Percentiles rank a stretch among this genome's conserved stretches.
phyloP scores from a whole-genome alignment of 2,329 filamentous ascomycete genomes.

The Penicillium vulpinum region DNA sequence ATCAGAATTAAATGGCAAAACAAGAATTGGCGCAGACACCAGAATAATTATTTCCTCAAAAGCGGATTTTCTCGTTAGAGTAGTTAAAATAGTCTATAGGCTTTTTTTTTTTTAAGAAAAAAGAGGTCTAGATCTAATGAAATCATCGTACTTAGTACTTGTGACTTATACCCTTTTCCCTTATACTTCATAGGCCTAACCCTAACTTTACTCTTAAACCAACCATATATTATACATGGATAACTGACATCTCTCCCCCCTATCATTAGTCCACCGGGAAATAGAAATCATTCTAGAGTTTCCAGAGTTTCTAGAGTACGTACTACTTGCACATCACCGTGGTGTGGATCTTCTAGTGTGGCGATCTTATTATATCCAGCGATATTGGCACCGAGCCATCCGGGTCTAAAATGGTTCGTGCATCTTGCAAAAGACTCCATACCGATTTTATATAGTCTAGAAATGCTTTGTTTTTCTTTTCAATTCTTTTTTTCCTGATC shows the following conservation, averaged over 20 bases:
- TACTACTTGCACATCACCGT: slow-evolving; percentile 13
- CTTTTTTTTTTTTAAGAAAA: no score
- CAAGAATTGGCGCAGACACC: no score
- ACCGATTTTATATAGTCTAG: neutral
- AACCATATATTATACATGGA: neutral
- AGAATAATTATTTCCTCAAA: no score
- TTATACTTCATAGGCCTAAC: neutral
- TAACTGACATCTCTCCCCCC: neutral
- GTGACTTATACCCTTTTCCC: no score
- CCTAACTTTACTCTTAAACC: neutral
- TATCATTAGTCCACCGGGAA: neutral
- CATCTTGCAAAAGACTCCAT: neutral
- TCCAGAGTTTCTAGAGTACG: slow-evolving; percentile 3
- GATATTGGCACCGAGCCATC: neutral
- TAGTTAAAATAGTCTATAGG: neutral
- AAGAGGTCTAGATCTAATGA: neutral
- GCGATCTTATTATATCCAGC: slow-evolving; percentile 9
- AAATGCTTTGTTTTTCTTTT: neutral
- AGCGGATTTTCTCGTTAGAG: neutral
- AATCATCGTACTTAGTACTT: neutral
- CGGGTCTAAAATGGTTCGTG: neutral
- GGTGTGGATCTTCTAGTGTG: slow-evolving; percentile 19
- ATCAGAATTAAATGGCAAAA: neutral
- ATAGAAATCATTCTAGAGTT: slow-evolving; percentile 1
- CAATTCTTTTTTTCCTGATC: neutral